phyloP scores from a whole-genome alignment of 192 early-diverging fungal genomes.

The Backusella macrospora region DNA sequence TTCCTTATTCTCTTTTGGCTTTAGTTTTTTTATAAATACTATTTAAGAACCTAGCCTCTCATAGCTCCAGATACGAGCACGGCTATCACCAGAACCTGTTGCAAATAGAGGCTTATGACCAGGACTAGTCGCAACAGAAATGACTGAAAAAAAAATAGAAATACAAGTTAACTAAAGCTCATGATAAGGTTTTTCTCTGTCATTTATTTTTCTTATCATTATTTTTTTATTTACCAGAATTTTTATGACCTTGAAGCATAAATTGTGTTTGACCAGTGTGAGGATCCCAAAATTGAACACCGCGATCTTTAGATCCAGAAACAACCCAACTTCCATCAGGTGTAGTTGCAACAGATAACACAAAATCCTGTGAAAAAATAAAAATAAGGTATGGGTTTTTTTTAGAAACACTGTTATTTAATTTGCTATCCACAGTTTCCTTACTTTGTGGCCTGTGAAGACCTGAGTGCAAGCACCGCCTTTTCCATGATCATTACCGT shows the following conservation, averaged over 20 bases:
- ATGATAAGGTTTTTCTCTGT: background rate
- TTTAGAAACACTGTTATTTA: background rate
- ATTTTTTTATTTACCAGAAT: slow-evolving; percentile 67
- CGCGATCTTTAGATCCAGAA: slow-evolving; percentile 89
- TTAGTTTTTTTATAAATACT: too few relatives aligned
- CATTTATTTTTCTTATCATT: background rate
- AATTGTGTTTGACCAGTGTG: slow-evolving; percentile 68
- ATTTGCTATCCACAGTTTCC: background rate
- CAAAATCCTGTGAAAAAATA: slow-evolving; percentile 85
- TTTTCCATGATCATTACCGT: slow-evolving; percentile 33
- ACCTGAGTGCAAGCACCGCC: slow-evolving; percentile 46
- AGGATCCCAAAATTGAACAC: slow-evolving; percentile 95
- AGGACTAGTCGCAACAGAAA: slow-evolving; percentile 85
- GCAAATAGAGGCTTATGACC: slow-evolving; percentile 82
- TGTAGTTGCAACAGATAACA: slow-evolving; percentile 89
- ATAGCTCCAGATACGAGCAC: slow-evolving; percentile 92
- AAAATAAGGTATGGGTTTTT: background rate
- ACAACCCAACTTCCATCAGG: slow-evolving; percentile 90
- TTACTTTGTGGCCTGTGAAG: slow-evolving; percentile 58
- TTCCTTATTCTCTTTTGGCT: too few relatives aligned
- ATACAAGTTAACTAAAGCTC: background rate
- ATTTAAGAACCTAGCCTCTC: slow-evolving; percentile 38
- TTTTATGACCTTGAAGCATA: slow-evolving; percentile 95
- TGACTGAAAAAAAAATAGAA: slow-evolving; percentile 59
- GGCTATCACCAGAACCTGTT: slow-evolving; percentile 93